Conservation (phyloP, 2,329 filamentous ascomycete genomes). For the Mycosphaerella sp. region DNA sequence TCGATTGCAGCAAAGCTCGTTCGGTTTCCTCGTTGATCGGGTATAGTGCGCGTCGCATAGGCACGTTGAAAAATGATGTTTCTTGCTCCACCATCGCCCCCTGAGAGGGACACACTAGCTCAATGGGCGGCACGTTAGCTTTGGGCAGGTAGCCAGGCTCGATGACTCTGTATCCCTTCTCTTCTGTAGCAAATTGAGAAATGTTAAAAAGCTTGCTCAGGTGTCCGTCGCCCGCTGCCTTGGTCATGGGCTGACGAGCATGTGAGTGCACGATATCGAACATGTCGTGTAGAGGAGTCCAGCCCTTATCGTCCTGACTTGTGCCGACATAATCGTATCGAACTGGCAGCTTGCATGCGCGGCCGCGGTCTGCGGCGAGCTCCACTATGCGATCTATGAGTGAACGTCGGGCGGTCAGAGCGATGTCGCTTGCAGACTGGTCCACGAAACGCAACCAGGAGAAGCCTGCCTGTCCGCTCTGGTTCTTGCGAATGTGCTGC, state of each 20-base stretch:
- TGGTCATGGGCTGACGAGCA: conserved; percentile 59
- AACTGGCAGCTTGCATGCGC: conserved; percentile 58
- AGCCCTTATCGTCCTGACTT: conserved; percentile 46
- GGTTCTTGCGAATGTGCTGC: conserved; percentile 63
- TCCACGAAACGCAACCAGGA: conserved; percentile 88
- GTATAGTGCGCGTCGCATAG: conserved; percentile 68
- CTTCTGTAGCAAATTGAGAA: conserved; percentile 56
- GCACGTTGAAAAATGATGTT: conserved; percentile 68
- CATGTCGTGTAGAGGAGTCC: conserved; percentile 67
- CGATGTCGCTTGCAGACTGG: conserved; percentile 64
- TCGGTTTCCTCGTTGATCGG: conserved; percentile 60
- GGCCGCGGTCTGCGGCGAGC: conserved; percentile 46
- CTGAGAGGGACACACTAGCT: conserved; percentile 67
- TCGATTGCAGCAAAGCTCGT: conserved; percentile 64
- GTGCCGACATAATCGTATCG: conserved; percentile 54
- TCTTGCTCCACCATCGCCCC: conserved; percentile 59
- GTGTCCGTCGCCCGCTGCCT: conserved; percentile 65
- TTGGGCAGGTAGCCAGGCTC: conserved; percentile 75
- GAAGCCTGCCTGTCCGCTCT: conserved; percentile 57
- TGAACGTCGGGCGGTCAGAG: conserved; percentile 60
- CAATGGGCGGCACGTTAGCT: conserved; percentile 78
- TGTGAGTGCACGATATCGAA: conserved; percentile 71
- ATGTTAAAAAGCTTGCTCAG: conserved; percentile 75
- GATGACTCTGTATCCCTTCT: conserved; percentile 66
- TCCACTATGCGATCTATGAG: conserved; percentile 68